phyloP scores from a whole-genome alignment of 2,329 filamentous ascomycete genomes.

The Lizonia empirigonia region DNA sequence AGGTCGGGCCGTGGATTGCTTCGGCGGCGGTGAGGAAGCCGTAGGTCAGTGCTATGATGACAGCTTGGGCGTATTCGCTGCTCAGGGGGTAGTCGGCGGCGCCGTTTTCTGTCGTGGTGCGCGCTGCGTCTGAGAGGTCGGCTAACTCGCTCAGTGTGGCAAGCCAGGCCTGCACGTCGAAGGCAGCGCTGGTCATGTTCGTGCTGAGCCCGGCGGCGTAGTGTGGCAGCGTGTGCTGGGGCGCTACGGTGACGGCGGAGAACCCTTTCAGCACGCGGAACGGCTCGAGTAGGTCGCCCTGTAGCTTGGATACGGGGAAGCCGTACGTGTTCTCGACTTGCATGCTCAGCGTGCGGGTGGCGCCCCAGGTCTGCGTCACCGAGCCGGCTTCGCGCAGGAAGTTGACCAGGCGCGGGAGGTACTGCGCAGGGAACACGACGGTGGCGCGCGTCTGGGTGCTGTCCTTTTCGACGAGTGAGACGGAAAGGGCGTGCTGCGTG shows the following conservation, averaged over 20 bases:
- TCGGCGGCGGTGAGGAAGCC: slow-evolving; percentile 41
- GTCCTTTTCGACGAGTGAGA: slow-evolving; percentile 38
- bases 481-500: slow-evolving; percentile 34
- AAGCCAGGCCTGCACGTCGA: slow-evolving; percentile 25
- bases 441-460: slow-evolving; percentile 33
- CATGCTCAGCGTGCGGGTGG: slow-evolving; percentile 28
- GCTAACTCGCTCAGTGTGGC: slow-evolving; percentile 22
- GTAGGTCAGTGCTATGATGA: slow-evolving; percentile 40
- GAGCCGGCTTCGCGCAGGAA: slow-evolving; percentile 38
- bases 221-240: slow-evolving; percentile 28
- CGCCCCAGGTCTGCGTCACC: slow-evolving; percentile 31
- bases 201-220: slow-evolving; percentile 33
- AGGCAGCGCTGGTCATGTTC: slow-evolving; percentile 23
- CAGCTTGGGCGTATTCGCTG: slow-evolving; percentile 32
- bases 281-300: slow-evolving; percentile 42
- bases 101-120: slow-evolving; percentile 5
- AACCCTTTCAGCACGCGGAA: slow-evolving; percentile 37
- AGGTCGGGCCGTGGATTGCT: slow-evolving; percentile 5
- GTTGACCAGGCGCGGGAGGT: slow-evolving; percentile 43
- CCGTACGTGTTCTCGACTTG: slow-evolving; percentile 32
- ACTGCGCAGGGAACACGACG: slow-evolving; percentile 44
- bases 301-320: slow-evolving; percentile 31
- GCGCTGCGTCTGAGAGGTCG: slow-evolving; percentile 27
- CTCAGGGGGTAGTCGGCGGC: slow-evolving; percentile 23
- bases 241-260: slow-evolving; percentile 25